phyloP scores from a whole-genome alignment of 495 filamentous ascomycete species.

The Usnea hakonensis region DNA sequence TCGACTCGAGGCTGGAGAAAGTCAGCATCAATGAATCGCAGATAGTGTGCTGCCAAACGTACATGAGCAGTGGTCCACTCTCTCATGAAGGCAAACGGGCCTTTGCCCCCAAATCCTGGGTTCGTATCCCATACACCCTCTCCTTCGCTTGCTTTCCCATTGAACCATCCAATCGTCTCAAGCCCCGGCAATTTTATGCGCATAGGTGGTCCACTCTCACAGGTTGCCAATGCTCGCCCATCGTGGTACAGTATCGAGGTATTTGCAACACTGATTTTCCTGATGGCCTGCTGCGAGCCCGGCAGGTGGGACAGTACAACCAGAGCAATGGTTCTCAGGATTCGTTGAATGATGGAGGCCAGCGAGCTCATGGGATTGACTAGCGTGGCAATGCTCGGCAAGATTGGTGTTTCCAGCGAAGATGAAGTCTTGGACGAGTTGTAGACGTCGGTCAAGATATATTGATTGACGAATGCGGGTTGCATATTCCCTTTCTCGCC shows the following conservation, averaged over 20 bases:
- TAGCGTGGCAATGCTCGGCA: constrained; percentile 56
- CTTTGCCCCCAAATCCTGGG: constrained; percentile 43
- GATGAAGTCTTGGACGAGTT: constrained; percentile 39
- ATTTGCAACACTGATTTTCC: constrained; percentile 58
- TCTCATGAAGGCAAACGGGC: constrained; percentile 47
- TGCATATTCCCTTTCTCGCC: constrained; percentile 29
- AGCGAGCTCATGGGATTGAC: constrained; percentile 40
- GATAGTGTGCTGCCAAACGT: neutral
- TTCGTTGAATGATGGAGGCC: constrained; percentile 36
- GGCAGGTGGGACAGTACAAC: constrained; percentile 47
- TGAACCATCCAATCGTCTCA: constrained; percentile 60
- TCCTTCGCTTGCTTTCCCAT: constrained; percentile 47
- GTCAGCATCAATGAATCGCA: neutral
- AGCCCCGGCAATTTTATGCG: constrained; percentile 50
- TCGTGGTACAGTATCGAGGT: constrained; percentile 57
- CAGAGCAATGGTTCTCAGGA: constrained; percentile 45
- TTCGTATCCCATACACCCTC: constrained; percentile 17
- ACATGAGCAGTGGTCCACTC: constrained; percentile 62
- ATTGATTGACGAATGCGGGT: constrained; percentile 58
- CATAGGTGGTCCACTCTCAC: constrained; percentile 60
- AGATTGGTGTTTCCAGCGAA: constrained; percentile 41
- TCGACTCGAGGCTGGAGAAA: constrained; percentile 46
- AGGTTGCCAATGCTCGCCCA: constrained; percentile 55
- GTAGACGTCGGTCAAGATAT: constrained; percentile 55
- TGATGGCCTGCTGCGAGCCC: constrained; percentile 45